Percentiles rank a stretch among this genome's conserved stretches.
These are phyloP conservation scores for Coemansia sp. DNA, from an alignment of 192 early-diverging fungal genomes.

Conservation along the genomic window DNA sequence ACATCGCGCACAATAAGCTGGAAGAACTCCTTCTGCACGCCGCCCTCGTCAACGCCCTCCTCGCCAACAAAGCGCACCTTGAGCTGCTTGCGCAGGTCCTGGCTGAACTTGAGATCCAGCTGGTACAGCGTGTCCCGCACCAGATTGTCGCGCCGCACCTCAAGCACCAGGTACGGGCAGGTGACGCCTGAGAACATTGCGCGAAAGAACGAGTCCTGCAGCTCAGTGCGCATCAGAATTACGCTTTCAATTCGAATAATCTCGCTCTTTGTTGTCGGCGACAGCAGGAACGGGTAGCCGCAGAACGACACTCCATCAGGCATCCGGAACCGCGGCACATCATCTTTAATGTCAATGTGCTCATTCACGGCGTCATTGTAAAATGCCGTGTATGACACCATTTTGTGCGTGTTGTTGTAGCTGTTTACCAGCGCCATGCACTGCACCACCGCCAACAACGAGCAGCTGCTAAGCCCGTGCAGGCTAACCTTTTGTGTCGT, in stretches of 20 bases:
- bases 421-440: slow-evolving; percentile 53
- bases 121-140: slow-evolving; percentile 70
- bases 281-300: slow-evolving; percentile 71
- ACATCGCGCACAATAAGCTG: slow-evolving; percentile 84
- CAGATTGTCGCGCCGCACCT: slow-evolving; percentile 67
- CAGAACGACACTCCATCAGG: slow-evolving; percentile 69
- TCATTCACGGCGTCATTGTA: slow-evolving; percentile 71
- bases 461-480: slow-evolving; percentile 20
- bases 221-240: slow-evolving; percentile 62
- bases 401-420: slow-evolving; percentile 57
- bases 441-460: slow-evolving; percentile 30
- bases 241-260: slow-evolving; percentile 71
- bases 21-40: slow-evolving; percentile 94
- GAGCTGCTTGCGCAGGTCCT: slow-evolving; percentile 88
- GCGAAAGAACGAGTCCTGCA: slow-evolving; percentile 77
- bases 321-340: slow-evolving; percentile 68
- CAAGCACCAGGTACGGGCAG: slow-evolving; percentile 69
- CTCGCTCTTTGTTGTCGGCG: slow-evolving; percentile 69
- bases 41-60: slow-evolving; percentile 91
- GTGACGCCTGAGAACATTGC: slow-evolving; percentile 74
- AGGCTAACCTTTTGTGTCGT: slow-evolving; percentile 33
- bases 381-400: slow-evolving; percentile 62
- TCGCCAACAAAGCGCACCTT: slow-evolving; percentile 89
- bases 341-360: slow-evolving; percentile 72
- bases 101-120: slow-evolving; percentile 72